Base-by-base conservation (phyloP, 805 yeast species). In the Cyberlindnera americana region DNA sequence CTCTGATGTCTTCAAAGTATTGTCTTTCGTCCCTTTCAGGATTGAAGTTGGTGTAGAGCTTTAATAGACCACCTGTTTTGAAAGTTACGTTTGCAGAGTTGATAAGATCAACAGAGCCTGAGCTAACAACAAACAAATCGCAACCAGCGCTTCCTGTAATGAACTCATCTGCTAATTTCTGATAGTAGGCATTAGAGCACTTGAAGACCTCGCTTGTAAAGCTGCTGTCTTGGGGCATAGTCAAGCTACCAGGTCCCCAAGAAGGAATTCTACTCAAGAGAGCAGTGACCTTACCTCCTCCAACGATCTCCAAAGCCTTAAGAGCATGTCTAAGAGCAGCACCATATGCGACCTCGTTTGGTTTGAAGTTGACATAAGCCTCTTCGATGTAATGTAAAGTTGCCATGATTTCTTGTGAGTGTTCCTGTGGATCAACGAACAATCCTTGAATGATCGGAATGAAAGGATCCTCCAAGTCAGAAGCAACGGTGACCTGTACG, bases 201-300 rank as follows among this genome's bases (percentile, higher is more conserved):
- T 73, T 67, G 50, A 81, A 72, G 12, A 79, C 64, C 18, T 69
- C 74, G 34, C 73, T 75, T 7, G 64, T 66, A 22, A 62, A 65
- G 21, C 67, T 65, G 19, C 55, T 60, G 29, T 55, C 57, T 22
- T 70, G 59, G 4, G 35, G 41, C 26, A 46, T 41, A n/a, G 67
- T 64, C 38, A 83, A 68, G 9, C 73, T 67, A 4, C 96, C 96
- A 0, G 88, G 82, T 1, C 95, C 96, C 72, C 78, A 72, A 1
- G 86, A 73, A 6, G 99, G 96, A 28, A 88, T 60, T 2, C 80
- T 65, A 3, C 86, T 72, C 29, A 90, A 62, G 4, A 84, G 60
- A 0, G 85, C 73, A 17, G 83, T 73, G 24, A 91, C 79, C 51
- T 90, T 85, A 44, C 98, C 99, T 46, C 93, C 93, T 8, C 93